phyloP scores from a whole-genome alignment of 441 rosid species.

The Populus hybrid region DNA sequence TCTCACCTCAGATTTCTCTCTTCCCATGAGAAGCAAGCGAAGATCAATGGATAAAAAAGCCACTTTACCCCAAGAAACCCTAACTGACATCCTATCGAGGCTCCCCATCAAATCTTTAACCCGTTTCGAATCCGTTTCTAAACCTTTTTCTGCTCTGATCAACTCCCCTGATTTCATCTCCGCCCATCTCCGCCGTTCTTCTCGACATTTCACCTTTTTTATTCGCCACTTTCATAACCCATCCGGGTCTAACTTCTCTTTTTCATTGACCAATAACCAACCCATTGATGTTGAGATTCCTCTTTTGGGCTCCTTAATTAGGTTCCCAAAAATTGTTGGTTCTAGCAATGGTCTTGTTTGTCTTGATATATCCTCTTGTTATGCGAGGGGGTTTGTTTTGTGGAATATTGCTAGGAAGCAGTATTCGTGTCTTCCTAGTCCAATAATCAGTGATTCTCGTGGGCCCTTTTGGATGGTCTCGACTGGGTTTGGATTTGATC shows the following conservation, averaged over 20 bases:
- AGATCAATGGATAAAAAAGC: conserved; percentile 5
- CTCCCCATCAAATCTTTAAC: conserved; percentile 32
- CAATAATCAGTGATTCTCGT: conserved; percentile 1
- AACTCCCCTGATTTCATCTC: conserved; percentile 20
- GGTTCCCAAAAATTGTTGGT: conserved; percentile 30
- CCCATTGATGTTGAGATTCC: conserved; percentile 10
- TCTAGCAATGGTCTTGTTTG: conserved; percentile 33
- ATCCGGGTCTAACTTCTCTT: neutral
- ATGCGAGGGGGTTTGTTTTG: conserved; percentile 20
- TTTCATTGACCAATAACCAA: neutral
- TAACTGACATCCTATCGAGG: conserved; percentile 25
- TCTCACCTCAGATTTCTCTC: neutral
- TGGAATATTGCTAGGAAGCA: conserved; percentile 29
- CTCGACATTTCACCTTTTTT: conserved; percentile 17
- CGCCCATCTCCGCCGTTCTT: conserved; percentile 24
- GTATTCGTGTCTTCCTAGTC: conserved; percentile 11
- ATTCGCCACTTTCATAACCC: conserved; percentile 22
- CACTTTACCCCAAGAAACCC: conserved; percentile 1
- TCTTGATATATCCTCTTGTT: conserved; percentile 27
- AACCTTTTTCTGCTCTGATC: conserved; percentile 23
- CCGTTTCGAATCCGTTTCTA: conserved; percentile 36
- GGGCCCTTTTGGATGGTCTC: conserved; percentile 28
- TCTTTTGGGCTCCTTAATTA: neutral
- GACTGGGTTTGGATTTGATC: conserved; percentile 30
- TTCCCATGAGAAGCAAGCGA: conserved; percentile 18